phyloP scores from a whole-genome alignment of 306 rosid genomes.

The Glycine tomentella region DNA sequence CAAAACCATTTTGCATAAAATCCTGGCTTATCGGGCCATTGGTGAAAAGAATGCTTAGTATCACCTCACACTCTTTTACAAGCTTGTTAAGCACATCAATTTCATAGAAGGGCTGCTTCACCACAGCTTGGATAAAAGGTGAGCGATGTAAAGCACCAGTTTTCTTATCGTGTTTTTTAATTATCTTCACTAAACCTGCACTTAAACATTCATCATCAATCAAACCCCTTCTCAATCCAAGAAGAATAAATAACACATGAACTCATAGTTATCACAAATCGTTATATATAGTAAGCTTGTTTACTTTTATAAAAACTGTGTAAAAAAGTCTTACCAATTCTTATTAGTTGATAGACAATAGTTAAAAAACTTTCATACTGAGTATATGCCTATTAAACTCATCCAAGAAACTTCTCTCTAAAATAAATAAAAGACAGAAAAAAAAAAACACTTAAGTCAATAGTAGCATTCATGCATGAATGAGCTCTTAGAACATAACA shows the following conservation, averaged over 20 bases:
- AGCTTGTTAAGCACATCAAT: constrained; percentile 77
- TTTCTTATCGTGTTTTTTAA: constrained; percentile 91
- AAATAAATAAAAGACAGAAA: not conserved
- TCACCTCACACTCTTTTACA: constrained; percentile 77
- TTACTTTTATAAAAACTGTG: not conserved
- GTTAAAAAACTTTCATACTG: no score
- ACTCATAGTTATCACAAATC: not conserved
- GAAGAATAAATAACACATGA: not conserved
- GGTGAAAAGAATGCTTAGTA: constrained; percentile 64
- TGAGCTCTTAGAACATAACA: not conserved
- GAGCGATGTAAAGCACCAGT: constrained; percentile 76
- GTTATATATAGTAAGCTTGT: not conserved
- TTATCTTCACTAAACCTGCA: constrained; percentile 78
- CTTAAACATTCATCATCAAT: not conserved
- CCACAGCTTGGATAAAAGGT: constrained; percentile 80
- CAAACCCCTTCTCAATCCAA: constrained; percentile 2
- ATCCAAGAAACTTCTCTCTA: constrained; percentile 4
- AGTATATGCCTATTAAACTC: not conserved
- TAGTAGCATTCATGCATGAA: not conserved
- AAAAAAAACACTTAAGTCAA: not conserved
- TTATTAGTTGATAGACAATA: not conserved
- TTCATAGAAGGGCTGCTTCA: constrained; percentile 85
- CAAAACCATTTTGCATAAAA: constrained; percentile 48
- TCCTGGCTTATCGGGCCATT: constrained; percentile 31
- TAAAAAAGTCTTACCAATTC: not conserved